Conservation (phyloP, 257 asterid genomes). For the Solanum dulcamara region DNA sequence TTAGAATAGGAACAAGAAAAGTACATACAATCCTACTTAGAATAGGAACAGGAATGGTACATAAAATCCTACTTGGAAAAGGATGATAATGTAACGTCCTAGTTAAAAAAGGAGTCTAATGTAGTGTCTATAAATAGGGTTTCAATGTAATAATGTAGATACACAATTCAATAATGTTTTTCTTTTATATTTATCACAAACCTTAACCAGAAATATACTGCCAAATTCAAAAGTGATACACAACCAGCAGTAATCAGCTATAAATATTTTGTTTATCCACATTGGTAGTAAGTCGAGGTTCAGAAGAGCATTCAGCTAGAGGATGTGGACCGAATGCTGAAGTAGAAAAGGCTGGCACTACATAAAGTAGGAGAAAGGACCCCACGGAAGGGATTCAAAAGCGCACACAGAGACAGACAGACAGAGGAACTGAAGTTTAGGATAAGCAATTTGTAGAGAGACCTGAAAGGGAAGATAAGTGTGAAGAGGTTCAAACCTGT, state of each 20-base stretch:
- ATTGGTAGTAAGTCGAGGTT: background rate
- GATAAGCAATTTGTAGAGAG: background rate
- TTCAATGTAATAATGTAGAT: no score
- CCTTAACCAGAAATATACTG: background rate
- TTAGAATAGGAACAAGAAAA: no score
- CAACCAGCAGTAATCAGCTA: background rate
- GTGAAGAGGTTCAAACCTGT: background rate
- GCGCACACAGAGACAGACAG: background rate
- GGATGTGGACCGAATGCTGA: background rate
- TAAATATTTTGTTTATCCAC: background rate
- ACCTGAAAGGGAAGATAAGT: background rate
- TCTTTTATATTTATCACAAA: no score
- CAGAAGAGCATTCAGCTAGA: background rate
- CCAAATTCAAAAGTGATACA: background rate
- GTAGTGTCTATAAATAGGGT: no score
- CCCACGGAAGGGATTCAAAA: background rate
- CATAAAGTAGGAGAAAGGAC: background rate
- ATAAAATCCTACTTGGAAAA: no score
- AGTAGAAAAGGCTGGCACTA: background rate
- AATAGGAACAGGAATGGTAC: no score
- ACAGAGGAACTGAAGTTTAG: background rate
- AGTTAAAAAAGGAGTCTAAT: no score
- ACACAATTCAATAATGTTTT: no score
- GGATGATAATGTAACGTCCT: no score
- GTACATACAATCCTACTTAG: no score